Conservation (phyloP, 2,329 filamentous ascomycete species). For the Pezicula rhizophila region DNA sequence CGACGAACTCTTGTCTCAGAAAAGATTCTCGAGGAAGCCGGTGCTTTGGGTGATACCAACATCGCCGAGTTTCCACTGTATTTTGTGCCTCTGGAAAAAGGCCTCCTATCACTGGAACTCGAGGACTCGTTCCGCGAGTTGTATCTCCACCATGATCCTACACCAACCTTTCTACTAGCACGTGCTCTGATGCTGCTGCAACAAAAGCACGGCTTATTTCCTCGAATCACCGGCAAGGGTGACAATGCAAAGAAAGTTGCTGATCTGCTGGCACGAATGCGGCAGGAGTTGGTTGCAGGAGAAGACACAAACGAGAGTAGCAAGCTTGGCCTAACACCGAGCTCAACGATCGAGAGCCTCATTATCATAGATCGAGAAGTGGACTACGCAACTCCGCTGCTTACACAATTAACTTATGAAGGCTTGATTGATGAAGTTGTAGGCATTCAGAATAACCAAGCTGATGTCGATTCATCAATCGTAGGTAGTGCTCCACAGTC, state of each 20-base stretch:
- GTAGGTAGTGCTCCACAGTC: slow-evolving; percentile 66
- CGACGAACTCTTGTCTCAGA: slow-evolving; percentile 88
- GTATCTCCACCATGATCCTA: slow-evolving; percentile 85
- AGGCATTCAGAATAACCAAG: slow-evolving; percentile 85
- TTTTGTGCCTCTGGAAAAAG: slow-evolving; percentile 87
- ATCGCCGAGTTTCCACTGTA: slow-evolving; percentile 81
- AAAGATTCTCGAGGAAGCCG: slow-evolving; percentile 84
- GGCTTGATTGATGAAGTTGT: slow-evolving; percentile 92
- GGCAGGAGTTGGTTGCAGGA: slow-evolving; percentile 77
- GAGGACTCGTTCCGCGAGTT: slow-evolving; percentile 82
- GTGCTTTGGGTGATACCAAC: slow-evolving; percentile 86
- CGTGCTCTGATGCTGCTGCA: slow-evolving; percentile 93
- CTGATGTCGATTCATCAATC: slow-evolving; percentile 85
- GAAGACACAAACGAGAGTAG: slow-evolving; percentile 61
- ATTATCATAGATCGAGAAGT: slow-evolving; percentile 95
- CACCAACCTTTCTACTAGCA: slow-evolving; percentile 80
- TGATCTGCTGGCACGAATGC: slow-evolving; percentile 83
- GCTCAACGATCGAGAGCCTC: slow-evolving; percentile 79
- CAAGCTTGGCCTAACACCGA: slow-evolving; percentile 70
- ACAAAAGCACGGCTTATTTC: slow-evolving; percentile 86
- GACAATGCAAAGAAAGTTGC: slow-evolving; percentile 87
- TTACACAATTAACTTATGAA: slow-evolving; percentile 95
- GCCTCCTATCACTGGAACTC: slow-evolving; percentile 85
- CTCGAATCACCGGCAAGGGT: slow-evolving; percentile 89
- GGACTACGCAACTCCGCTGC: slow-evolving; percentile 83